Evolutionary conservation across 371 early-diverging fungal species (phyloP), one percentile per base, ranked within the genome.

Genomic region (Rhizopus sp.): DNA sequence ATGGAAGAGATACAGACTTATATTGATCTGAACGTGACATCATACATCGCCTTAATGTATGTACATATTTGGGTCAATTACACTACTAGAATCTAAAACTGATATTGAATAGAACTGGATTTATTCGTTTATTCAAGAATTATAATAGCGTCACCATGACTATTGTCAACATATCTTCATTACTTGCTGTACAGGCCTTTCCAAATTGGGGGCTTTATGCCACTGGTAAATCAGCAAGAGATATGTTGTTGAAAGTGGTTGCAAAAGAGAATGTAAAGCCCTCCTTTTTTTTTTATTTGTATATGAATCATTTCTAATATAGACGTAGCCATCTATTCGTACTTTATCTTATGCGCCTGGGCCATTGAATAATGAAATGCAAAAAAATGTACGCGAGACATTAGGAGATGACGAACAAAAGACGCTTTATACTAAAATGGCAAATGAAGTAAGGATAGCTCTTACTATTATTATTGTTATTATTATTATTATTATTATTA

Each of bases 341-440:
- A 83, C 88, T 5, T 77, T 96, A 37, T 93, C 84, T 63, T 96
- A 95, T 72, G 93, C 96, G 1, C 96, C 96, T 7, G 96, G 96
- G 1, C 96, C 96, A 32, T 65, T 96, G 57, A 88, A 93, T 57
- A 93, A 90, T 58, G 85, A 84, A 39, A 95, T 96, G 95, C 95
- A 95, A 69, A 65, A 70, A 4, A 65, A 72, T 34, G 90, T 94
- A 32, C 85, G 95, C 17, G 70, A 79, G 34, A 86, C 84, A 8
- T 67, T 94, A 39, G 90, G 88, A 5, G 93, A 93, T 62, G 64
- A 74, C 9, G 86, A 83, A 40, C 86, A 92, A 55, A 75, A 73
- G 16, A 47, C 75, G 39, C 59, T 87, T 16, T 94, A 86, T 59
- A 68, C 67, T 10, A 68, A 73, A 17, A 79, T 88, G 84, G 84